A percentile compares a stretch with the other conserved stretches of the same genome.
Evolutionary conservation across 768 basidiomycete genomes (phyloP).

Genomic region (Suillus subluteus): DNA sequence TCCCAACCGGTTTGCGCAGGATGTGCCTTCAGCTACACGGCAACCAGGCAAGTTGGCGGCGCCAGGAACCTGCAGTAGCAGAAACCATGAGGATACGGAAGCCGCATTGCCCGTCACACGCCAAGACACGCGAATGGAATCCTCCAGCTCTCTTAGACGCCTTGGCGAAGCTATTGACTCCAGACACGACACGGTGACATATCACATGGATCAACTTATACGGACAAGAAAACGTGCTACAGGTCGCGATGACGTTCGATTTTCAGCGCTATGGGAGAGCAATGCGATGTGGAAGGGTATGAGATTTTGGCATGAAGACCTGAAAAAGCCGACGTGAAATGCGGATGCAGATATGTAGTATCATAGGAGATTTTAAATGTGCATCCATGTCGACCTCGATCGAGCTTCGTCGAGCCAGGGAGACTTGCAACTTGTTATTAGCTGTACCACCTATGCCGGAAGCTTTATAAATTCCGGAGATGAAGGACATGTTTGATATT

Average conservation of each 20-base stretch:
- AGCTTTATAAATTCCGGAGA: not conserved
- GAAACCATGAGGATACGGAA: not conserved
- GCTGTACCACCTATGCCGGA: not conserved
- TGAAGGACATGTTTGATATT: not conserved
- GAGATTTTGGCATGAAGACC: conserved; percentile 2
- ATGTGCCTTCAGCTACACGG: not conserved
- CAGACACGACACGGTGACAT: not conserved
- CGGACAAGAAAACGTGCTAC: not conserved
- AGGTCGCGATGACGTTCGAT: not conserved
- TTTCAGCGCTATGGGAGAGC: not conserved
- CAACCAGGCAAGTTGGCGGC: too few species aligned
- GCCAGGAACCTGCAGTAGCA: not conserved
- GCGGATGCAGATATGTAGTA: not conserved
- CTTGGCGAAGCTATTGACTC: not conserved
- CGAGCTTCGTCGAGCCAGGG: not conserved
- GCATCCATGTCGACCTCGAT: not conserved
- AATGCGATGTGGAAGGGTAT: conserved; percentile 5
- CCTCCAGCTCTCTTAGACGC: not conserved
- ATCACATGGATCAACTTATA: conserved; percentile 5
- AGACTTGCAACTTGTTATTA: not conserved
- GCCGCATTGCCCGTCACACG: not conserved
- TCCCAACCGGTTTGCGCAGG: too few species aligned
- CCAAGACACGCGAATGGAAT: not conserved
- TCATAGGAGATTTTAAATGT: not conserved
- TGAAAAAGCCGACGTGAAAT: not conserved